A percentile compares a stretch with the other conserved stretches of the same genome.
phyloP scores from a whole-genome alignment of 768 basidiomycete species.

The Hygrophorus russula region DNA sequence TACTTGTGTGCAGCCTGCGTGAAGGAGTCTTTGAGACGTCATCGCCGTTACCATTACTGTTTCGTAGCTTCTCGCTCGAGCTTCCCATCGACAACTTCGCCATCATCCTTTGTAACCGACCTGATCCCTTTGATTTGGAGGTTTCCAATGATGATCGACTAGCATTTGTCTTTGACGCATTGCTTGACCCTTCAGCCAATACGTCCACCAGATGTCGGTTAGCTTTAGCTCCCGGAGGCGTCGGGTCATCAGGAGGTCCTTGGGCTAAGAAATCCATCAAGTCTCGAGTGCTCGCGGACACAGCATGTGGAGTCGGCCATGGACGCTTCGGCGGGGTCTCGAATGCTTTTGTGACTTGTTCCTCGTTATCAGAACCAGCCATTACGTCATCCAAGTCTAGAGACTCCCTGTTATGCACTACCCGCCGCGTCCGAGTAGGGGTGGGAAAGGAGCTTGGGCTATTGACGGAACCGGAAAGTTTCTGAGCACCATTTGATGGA shows the following conservation, averaged over 20 bases:
- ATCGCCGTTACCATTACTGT: conserved; percentile 1
- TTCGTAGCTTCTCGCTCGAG: conserved; percentile 23
- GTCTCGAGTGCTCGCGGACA: conserved; percentile 38
- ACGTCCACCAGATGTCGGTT: conserved; percentile 46
- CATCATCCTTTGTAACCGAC: conserved; percentile 73
- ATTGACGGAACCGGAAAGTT: not conserved
- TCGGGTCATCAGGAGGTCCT: conserved; percentile 37
- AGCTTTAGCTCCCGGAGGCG: conserved; percentile 25
- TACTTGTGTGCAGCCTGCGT: conserved; percentile 1
- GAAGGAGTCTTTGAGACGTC: conserved; percentile 2
- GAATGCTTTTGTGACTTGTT: conserved; percentile 10
- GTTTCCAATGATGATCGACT: conserved; percentile 25
- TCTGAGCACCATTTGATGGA: conserved; percentile 14
- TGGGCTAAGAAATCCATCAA: conserved; percentile 46
- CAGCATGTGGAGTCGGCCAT: conserved; percentile 14
- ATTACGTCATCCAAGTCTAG: conserved; percentile 68
- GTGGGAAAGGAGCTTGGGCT: not conserved
- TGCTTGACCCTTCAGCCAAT: conserved; percentile 44
- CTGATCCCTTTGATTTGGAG: conserved; percentile 39
- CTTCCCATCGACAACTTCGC: conserved; percentile 55
- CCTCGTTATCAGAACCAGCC: conserved; percentile 58
- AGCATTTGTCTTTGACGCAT: conserved; percentile 18
- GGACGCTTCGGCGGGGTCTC: conserved; percentile 9
- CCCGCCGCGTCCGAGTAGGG: conserved; percentile 39
- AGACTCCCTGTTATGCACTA: conserved; percentile 52